Percentiles rank a stretch among this genome's conserved stretches.
Conservation (phyloP, 352 stramenopile genomes). For the Phytophthora agathidicida region DNA sequence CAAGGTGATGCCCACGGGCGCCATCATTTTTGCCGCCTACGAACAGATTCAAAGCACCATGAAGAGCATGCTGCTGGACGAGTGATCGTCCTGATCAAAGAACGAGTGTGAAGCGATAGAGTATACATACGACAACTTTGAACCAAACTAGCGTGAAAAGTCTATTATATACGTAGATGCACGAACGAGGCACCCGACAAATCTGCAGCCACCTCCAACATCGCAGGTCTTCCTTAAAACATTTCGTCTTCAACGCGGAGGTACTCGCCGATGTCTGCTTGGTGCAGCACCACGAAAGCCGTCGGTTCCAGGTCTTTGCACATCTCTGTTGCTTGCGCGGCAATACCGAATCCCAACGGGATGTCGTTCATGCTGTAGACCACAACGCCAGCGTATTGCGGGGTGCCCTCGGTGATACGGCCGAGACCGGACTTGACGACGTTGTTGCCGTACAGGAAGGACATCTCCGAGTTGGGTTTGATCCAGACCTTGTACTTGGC, state of each 20-base stretch:
- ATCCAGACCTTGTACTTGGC: constrained; percentile 99
- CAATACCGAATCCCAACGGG: constrained; percentile 98
- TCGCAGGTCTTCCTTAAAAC: constrained; percentile 78
- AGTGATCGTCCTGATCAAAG: constrained; percentile 25
- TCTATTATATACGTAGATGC: constrained; percentile 66
- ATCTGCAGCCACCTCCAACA: constrained; percentile 2
- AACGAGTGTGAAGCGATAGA: constrained; percentile 32
- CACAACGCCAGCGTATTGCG: constrained; percentile 98
- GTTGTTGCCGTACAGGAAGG: constrained; percentile 99
- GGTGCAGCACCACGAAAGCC: constrained; percentile 98
- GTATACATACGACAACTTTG: constrained; percentile 24
- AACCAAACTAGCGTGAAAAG: constrained; percentile 45
- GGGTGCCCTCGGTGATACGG: constrained; percentile 97
- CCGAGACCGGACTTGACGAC: constrained; percentile 98
- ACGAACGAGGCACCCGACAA: too few species aligned
- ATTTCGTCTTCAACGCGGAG: constrained; percentile 98
- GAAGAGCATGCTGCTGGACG: constrained; percentile 50
- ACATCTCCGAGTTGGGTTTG: constrained; percentile 99
- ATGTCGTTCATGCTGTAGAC: constrained; percentile 99
- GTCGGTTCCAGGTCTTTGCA: constrained; percentile 96
- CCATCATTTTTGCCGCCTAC: constrained; percentile 94
- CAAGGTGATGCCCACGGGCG: constrained; percentile 95
- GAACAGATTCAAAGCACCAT: constrained; percentile 79
- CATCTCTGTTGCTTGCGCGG: constrained; percentile 95
- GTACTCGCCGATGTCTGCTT: constrained; percentile 99